A percentile compares a stretch with the other conserved stretches of the same genome.
These are phyloP conservation scores for Amanita polypyramis DNA, from an alignment of 768 basidiomycete species.

Conservation along the genomic window DNA sequence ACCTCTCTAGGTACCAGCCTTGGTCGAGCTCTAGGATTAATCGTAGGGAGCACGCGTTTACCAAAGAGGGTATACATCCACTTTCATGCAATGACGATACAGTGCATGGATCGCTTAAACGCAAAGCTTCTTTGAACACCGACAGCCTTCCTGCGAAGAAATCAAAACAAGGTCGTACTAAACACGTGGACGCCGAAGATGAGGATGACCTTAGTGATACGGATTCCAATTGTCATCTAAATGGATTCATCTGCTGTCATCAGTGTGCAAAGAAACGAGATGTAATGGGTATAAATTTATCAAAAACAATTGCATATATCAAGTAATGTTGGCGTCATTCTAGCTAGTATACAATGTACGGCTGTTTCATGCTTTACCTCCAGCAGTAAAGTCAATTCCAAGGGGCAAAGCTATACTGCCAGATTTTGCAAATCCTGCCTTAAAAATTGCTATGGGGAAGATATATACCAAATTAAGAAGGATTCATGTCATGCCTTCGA, in stretches of 20 bases:
- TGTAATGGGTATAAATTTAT: constrained; percentile 27
- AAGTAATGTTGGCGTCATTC: background rate
- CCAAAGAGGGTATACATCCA: background rate
- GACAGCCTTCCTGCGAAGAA: constrained; percentile 20
- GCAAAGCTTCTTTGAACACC: constrained; percentile 27
- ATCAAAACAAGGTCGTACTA: constrained; percentile 15
- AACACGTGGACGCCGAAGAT: background rate
- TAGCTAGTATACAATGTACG: constrained; percentile 28
- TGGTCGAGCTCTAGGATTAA: background rate
- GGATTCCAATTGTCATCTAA: constrained; percentile 22
- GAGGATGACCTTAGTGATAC: constrained; percentile 21
- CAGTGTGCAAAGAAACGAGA: constrained; percentile 62
- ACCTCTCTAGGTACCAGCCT: background rate
- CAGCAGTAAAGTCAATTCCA: constrained; percentile 11
- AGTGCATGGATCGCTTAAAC: constrained; percentile 30
- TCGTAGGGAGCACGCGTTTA: constrained; percentile 5
- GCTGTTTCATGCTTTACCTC: constrained; percentile 14
- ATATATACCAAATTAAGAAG: constrained; percentile 30
- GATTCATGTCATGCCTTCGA: constrained; percentile 6
- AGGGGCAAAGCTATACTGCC: constrained; percentile 33
- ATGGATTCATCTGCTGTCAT: constrained; percentile 52
- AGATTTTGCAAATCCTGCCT: constrained; percentile 62
- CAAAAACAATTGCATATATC: background rate
- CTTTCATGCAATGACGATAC: background rate
- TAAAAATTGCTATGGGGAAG: constrained; percentile 54